These are phyloP conservation scores for Funneliformis geosporum DNA, from an alignment of 192 early-diverging fungal genomes.

Conservation along the genomic window DNA sequence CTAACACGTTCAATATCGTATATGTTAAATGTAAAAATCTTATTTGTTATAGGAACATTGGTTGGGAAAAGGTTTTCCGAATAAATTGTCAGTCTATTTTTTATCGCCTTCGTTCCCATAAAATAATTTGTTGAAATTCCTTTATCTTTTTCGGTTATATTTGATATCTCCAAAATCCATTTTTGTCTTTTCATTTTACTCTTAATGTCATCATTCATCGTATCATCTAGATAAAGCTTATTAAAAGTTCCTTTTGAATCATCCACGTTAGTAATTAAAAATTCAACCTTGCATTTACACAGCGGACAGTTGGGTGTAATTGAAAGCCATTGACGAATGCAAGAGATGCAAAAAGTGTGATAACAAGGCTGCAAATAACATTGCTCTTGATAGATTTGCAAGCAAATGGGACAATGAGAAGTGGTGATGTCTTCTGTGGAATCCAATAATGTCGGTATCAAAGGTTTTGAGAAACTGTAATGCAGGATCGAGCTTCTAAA, in stretches of 20 bases:
- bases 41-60: not conserved
- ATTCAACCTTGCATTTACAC: not conserved
- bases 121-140: not conserved
- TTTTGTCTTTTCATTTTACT: not conserved
- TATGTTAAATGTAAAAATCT: not conserved
- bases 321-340: not conserved
- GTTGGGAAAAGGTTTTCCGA: not conserved
- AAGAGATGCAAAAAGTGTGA: constrained; percentile 10
- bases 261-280: not conserved
- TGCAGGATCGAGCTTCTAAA: not conserved
- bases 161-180: constrained; percentile 3
- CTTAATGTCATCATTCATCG: not conserved
- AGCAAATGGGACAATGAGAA: not conserved
- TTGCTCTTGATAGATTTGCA: not conserved
- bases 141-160: not conserved
- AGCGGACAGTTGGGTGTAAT: not conserved
- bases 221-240: not conserved
- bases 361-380: constrained; percentile 7
- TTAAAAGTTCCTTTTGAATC: not conserved
- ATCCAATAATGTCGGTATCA: not conserved
- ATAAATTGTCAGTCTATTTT: not conserved
- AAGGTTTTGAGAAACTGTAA: not conserved
- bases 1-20: not conserved
- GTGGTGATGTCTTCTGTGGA: not conserved
- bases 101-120: not conserved